A percentile compares a stretch with the other conserved stretches of the same genome.
Evolutionary conservation across 805 yeast species (phyloP).

Genomic region (baker's yeast (Saccharomyces cerevisiae)): DNA sequence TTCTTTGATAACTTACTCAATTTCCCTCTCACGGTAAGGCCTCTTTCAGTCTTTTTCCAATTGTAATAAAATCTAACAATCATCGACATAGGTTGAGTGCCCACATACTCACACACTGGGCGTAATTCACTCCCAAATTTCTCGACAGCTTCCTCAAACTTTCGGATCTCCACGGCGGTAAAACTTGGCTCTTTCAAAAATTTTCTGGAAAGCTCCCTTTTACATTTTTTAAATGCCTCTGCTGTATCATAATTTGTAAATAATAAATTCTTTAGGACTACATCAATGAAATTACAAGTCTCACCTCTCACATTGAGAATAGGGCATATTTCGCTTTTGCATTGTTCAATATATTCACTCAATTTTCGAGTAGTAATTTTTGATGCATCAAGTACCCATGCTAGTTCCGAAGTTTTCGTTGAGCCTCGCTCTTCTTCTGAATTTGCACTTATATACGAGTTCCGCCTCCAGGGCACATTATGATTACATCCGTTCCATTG

Average conservation of each 20-base stretch:
- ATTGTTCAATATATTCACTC: slow-evolving; percentile 47
- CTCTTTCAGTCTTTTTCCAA: slow-evolving; percentile 82
- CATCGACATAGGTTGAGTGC: slow-evolving; percentile 65
- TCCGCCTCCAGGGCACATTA: slow-evolving; percentile 5
- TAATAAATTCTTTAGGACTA: slow-evolving; percentile 49
- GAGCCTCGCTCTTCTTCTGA: slow-evolving; percentile 58
- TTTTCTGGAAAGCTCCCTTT: slow-evolving; percentile 44
- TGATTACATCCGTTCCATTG: slow-evolving; percentile 26
- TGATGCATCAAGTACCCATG: slow-evolving; percentile 49
- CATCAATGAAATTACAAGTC: slow-evolving; percentile 80
- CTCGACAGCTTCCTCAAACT: slow-evolving; percentile 69
- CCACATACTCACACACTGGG: slow-evolving; percentile 64
- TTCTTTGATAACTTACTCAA: slow-evolving; percentile 63
- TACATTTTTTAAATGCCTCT: slow-evolving; percentile 39
- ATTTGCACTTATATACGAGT: slow-evolving; percentile 6
- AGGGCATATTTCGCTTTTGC: slow-evolving; percentile 48
- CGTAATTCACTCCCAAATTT: slow-evolving; percentile 71
- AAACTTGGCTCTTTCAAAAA: slow-evolving; percentile 72
- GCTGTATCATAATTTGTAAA: slow-evolving; percentile 42
- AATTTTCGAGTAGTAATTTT: slow-evolving; percentile 28
- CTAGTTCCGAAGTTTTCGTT: slow-evolving; percentile 51
- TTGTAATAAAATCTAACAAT: slow-evolving; percentile 79
- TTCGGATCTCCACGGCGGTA: slow-evolving; percentile 47
- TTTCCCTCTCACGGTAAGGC: slow-evolving; percentile 75
- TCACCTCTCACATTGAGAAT: slow-evolving; percentile 46